phyloP scores from a whole-genome alignment of 805 yeast species.

The Candida rishiriensis region DNA sequence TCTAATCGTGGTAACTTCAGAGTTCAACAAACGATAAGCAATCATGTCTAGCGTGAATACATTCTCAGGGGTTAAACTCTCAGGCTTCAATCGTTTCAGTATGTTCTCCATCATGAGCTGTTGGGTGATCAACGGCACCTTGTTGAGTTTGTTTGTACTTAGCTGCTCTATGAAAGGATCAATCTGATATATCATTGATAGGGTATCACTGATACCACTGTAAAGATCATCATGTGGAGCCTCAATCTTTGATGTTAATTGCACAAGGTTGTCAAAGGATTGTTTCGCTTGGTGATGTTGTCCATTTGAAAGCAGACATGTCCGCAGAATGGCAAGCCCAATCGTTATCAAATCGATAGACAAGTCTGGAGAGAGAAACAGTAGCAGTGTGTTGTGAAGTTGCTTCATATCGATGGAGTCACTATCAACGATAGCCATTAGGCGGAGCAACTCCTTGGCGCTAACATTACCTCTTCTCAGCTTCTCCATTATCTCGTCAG shows the following conservation, averaged over 20 bases:
- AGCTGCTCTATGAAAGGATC: conserved; percentile 35
- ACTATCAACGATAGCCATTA: conserved; percentile 8
- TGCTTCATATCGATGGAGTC: conserved; percentile 5
- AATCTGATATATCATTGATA: conserved; percentile 32
- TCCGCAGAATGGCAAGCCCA: conserved; percentile 12
- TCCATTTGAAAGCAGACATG: conserved; percentile 11
- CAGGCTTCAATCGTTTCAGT: conserved; percentile 5
- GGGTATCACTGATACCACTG: conserved; percentile 34
- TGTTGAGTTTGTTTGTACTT: conserved; percentile 3
- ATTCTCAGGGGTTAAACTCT: conserved; percentile 16
- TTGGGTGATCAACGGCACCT: conserved; percentile 20
- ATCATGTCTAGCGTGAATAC: conserved; percentile 30
- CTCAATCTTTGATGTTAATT: conserved; percentile 6
- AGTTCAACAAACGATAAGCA: conserved; percentile 26
- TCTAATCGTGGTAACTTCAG: conserved; percentile 34
- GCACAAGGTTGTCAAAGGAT: conserved; percentile 15
- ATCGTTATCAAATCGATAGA: conserved; percentile 7
- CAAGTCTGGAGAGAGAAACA: conserved; percentile 7
- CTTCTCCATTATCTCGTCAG: conserved; percentile 9
- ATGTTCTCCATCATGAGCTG: conserved; percentile 14
- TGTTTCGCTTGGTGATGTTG: conserved; percentile 1
- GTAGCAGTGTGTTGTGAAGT: conserved; percentile 8
- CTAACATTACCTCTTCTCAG: conserved; percentile 8
- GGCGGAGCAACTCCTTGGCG: conserved; percentile 8
- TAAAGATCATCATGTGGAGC: conserved; percentile 14